Evolutionary conservation across 208 protist genomes (phyloP).

Genomic region (Leishmania tropica): DNA sequence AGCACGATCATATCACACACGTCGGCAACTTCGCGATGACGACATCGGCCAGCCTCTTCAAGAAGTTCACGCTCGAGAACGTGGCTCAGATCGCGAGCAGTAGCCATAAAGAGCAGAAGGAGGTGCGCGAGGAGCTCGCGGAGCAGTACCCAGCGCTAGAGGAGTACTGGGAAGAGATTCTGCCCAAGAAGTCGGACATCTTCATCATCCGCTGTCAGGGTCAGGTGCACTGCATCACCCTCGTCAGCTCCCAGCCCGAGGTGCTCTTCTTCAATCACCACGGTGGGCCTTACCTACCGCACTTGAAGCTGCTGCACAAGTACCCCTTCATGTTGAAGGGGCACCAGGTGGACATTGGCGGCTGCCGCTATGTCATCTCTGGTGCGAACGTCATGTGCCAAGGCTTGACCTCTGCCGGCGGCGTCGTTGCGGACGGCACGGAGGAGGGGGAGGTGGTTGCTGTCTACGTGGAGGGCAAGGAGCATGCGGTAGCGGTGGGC

Average conservation of each 20-base stretch:
- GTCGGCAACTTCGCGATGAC: constrained; percentile 10
- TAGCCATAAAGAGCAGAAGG: constrained; percentile 89
- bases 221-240: constrained; percentile 92
- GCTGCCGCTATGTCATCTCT: constrained; percentile 96
- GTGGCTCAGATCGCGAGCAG: constrained; percentile 89
- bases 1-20: neutral
- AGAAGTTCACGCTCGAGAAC: constrained; percentile 91
- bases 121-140: constrained; percentile 84
- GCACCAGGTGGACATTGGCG: constrained; percentile 97
- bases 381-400: constrained; percentile 99
- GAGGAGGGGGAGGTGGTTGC: constrained; percentile 71
- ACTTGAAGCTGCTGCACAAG: constrained; percentile 96
- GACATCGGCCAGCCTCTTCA: constrained; percentile 79
- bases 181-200: constrained; percentile 94
- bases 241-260: constrained; percentile 91
- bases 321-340: constrained; percentile 96
- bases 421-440: constrained; percentile 62
- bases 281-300: constrained; percentile 95
- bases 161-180: constrained; percentile 92
- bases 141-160: constrained; percentile 87
- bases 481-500: constrained; percentile 96
- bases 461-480: constrained; percentile 96
- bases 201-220: constrained; percentile 94
- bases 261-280: constrained; percentile 97
- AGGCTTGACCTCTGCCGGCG: constrained; percentile 96